Evolutionary conservation across 169 alveolate species (phyloP), one percentile per base, ranked within the genome.

Genomic region (Condylostoma magnum): DNA sequence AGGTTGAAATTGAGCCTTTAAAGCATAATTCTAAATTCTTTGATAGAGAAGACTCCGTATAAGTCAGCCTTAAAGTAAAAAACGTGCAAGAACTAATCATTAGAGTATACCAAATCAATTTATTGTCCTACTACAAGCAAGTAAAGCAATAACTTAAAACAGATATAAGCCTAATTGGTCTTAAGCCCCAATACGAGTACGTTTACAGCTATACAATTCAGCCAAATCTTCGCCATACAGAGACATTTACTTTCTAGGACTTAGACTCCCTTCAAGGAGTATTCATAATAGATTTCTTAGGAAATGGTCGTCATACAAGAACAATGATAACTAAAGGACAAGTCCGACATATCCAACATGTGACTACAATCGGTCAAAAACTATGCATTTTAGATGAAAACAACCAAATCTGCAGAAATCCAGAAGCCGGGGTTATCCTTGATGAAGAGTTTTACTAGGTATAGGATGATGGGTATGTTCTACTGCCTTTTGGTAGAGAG

Each of bases 301-400:
- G 89, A 44, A 76, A 75, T 71, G 82, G 93, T 0, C 52, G 70
- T 27, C 47, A 60, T 2, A 41, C 82, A 2, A 76, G 90, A 80
- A 86, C 84, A 4, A 50, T 82, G 1, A 77, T 87, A 15, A 82
- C 82, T 48, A 87, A 70, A 75, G 93, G 93, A 6, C 31, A 74
- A 3, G 69, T 87, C 22, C 72, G 76, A 12, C 38, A 74, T 27
- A 69, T 83, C 43, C 69, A 71, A 37, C 79, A 74, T 68, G 55
- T 73, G 2, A 77, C 89, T 28, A 28, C 69, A 41, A 58, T 79
- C 15, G 93, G 93, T 0, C 88, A 87, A 38, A 12, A 77, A 15
- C 68, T 83, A 0, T 77, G 63, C 56, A 67, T 87, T 25, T 60
- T 80, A 34, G 87, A 87, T 74, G 93, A 82, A 53, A 69, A 82